Conservation (phyloP, 495 filamentous ascomycete species). For the Penicillium silybi region DNA sequence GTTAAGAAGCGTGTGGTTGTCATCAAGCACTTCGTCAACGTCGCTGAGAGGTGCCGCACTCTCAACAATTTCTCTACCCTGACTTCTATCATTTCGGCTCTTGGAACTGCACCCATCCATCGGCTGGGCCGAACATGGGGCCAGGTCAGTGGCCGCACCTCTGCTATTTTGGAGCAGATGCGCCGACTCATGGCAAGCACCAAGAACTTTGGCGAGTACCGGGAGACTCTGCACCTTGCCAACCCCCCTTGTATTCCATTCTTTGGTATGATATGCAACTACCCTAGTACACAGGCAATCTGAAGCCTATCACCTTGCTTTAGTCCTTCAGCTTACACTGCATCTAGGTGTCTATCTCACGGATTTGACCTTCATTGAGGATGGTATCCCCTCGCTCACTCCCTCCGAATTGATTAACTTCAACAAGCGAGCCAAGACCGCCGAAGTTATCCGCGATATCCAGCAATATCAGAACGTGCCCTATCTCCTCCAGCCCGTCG, state of each 20-base stretch:
- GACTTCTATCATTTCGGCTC: slow-evolving; percentile 96
- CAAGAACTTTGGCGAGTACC: slow-evolving; percentile 96
- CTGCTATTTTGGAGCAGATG: slow-evolving; percentile 78
- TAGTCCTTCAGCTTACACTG: slow-evolving; percentile 6
- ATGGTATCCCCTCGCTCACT: slow-evolving; percentile 93
- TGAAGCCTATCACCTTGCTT: neutral
- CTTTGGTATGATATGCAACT: slow-evolving; percentile 64
- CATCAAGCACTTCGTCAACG: slow-evolving; percentile 95
- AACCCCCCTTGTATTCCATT: slow-evolving; percentile 98
- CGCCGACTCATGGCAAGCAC: slow-evolving; percentile 93
- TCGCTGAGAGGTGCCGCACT: slow-evolving; percentile 94
- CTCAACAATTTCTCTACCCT: slow-evolving; percentile 97
- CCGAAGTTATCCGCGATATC: slow-evolving; percentile 95
- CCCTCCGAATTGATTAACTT: slow-evolving; percentile 97
- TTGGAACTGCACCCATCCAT: slow-evolving; percentile 90
- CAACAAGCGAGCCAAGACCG: slow-evolving; percentile 94
- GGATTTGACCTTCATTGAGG: slow-evolving; percentile 97
- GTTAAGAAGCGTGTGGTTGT: slow-evolving; percentile 94
- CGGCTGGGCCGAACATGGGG: slow-evolving; percentile 93
- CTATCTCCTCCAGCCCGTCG: slow-evolving; percentile 82
- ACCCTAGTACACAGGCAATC: neutral
- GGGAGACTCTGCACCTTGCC: slow-evolving; percentile 84
- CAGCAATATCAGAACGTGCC: slow-evolving; percentile 97
- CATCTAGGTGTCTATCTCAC: slow-evolving; percentile 86
- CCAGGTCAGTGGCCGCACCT: slow-evolving; percentile 81